Conservation (phyloP, 192 early-diverging fungal species). For the Backusella macrospora region DNA sequence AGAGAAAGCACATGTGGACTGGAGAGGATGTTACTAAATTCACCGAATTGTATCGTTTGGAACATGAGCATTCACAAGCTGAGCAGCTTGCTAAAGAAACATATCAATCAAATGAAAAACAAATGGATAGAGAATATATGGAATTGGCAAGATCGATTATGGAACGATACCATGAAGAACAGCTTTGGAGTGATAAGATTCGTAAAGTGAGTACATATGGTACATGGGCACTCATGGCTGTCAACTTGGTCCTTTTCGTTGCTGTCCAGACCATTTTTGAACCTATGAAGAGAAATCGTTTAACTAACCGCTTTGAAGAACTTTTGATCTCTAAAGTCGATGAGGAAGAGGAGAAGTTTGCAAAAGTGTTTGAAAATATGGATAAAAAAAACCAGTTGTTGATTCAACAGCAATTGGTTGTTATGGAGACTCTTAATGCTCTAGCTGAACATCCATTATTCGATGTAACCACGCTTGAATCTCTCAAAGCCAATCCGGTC, state of each 20-base stretch:
- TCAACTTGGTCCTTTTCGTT: conserved; percentile 68
- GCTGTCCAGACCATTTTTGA: conserved; percentile 77
- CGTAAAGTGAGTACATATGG: conserved; percentile 74
- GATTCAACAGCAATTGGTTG: conserved; percentile 33
- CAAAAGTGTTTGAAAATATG: conserved; percentile 38
- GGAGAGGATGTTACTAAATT: conserved; percentile 75
- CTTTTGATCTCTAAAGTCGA: conserved; percentile 49
- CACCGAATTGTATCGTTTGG: conserved; percentile 72
- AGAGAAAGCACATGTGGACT: conserved; percentile 78
- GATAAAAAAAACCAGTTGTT: conserved; percentile 42
- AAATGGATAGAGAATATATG: conserved; percentile 66
- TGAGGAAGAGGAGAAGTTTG: conserved; percentile 45
- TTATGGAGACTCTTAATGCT: conserved; percentile 28
- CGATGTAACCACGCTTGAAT: not conserved
- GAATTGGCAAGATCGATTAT: conserved; percentile 69
- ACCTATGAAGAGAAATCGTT: conserved; percentile 66
- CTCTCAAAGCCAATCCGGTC: not conserved
- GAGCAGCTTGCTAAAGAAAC: conserved; percentile 49
- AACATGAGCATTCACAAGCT: conserved; percentile 63
- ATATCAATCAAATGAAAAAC: conserved; percentile 57
- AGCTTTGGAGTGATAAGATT: conserved; percentile 88
- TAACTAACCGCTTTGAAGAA: conserved; percentile 71
- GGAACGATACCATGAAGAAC: conserved; percentile 81
- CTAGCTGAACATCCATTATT: conserved; percentile 12
- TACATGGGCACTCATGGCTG: conserved; percentile 71